Percentiles rank a stretch among this genome's conserved stretches.
Evolutionary conservation across 202 grass and related monocot genomes (phyloP).

Genomic region (Tripidium arundinaceum): DNA sequence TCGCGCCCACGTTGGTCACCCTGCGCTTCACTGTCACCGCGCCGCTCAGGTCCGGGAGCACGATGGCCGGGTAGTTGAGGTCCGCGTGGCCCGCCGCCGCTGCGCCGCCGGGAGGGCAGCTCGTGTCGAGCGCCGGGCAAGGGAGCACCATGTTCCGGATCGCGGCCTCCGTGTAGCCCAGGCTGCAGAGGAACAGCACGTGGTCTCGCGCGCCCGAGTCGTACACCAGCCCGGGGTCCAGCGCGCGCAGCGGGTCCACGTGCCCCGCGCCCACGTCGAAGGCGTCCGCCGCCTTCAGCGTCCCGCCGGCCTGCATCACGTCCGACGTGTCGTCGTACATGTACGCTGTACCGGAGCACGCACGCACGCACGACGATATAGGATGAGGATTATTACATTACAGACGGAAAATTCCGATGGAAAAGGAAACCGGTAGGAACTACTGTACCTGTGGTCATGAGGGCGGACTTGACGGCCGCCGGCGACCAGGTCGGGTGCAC

Average conservation of each 20-base stretch:
- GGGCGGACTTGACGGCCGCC: conserved; percentile 63
- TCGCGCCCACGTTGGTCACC: conserved; percentile 56
- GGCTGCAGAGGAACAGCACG: conserved; percentile 54
- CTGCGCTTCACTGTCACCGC: conserved; percentile 46
- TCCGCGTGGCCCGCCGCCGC: background rate
- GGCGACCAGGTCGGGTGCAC: conserved; percentile 74
- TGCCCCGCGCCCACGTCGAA: conserved; percentile 77
- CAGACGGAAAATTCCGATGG: background rate
- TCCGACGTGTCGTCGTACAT: conserved; percentile 50
- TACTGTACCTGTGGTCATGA: conserved; percentile 68
- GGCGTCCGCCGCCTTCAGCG: conserved; percentile 54
- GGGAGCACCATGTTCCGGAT: conserved; percentile 55
- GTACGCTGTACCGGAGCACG: conserved; percentile 39
- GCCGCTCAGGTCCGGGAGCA: conserved; percentile 33
- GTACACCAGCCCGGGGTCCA: conserved; percentile 78
- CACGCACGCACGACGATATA: no score
- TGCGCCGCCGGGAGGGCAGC: conserved; percentile 7
- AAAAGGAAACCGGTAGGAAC: background rate
- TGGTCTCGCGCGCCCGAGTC: conserved; percentile 47
- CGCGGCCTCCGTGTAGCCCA: conserved; percentile 45
- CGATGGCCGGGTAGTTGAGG: conserved; percentile 78
- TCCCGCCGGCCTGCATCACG: conserved; percentile 58
- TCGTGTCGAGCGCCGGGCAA: conserved; percentile 37
- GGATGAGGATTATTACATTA: no score
- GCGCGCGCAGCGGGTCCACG: conserved; percentile 58